phyloP scores from a whole-genome alignment of 768 basidiomycete species.

The Boletellus ananas region DNA sequence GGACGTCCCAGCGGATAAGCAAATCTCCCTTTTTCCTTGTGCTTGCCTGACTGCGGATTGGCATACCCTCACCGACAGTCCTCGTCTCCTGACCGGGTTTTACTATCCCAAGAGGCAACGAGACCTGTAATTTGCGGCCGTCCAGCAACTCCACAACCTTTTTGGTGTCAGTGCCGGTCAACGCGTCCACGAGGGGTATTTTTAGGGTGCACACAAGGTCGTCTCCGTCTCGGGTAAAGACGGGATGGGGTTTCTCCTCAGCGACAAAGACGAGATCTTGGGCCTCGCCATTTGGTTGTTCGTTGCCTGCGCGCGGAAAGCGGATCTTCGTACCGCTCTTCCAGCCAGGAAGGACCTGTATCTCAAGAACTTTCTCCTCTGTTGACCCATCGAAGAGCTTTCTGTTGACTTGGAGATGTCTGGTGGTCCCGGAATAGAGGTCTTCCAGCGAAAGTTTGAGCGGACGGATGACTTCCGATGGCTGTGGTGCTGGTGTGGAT shows the following conservation, averaged over 20 bases:
- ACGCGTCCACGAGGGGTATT: constrained; percentile 79
- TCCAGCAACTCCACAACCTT: constrained; percentile 69
- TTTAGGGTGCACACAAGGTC: constrained; percentile 61
- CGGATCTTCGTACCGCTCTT: constrained; percentile 94
- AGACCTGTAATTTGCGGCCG: constrained; percentile 69
- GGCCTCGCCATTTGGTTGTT: constrained; percentile 57
- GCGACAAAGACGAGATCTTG: constrained; percentile 96
- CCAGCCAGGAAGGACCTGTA: constrained; percentile 84
- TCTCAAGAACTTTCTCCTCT: constrained; percentile 85
- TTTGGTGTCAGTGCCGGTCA: constrained; percentile 57
- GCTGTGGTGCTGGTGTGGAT: constrained; percentile 30
- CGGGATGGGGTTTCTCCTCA: constrained; percentile 87
- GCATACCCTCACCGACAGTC: constrained; percentile 83
- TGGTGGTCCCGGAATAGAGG: constrained; percentile 78
- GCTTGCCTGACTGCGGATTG: constrained; percentile 75
- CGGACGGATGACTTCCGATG: constrained; percentile 70
- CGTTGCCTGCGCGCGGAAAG: constrained; percentile 85
- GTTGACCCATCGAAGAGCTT: constrained; percentile 64
- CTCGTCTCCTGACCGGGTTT: constrained; percentile 74
- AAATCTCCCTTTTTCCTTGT: constrained; percentile 78
- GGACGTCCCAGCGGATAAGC: constrained; percentile 76
- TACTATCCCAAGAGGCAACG: constrained; percentile 61
- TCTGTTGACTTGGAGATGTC: constrained; percentile 84
- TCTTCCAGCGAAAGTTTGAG: constrained; percentile 85
- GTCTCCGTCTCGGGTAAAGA: constrained; percentile 77